These are phyloP conservation scores for Macrolepiota dolichaula DNA, from an alignment of 768 basidiomycete genomes.

Conservation along the genomic window DNA sequence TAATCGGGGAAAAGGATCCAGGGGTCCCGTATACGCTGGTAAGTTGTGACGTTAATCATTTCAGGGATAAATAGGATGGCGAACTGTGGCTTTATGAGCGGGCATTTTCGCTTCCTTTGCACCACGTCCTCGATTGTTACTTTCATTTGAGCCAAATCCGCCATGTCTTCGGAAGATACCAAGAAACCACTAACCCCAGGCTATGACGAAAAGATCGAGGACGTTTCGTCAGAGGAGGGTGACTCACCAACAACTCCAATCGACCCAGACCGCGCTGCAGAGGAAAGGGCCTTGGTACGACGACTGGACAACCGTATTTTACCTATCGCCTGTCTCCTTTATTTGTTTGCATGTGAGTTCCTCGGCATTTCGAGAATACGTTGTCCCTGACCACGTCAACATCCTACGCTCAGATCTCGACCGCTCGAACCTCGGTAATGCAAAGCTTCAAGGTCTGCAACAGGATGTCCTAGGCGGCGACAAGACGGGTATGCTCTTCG, in stretches of 20 bases:
- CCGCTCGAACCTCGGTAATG: conserved; percentile 78
- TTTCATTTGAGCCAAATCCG: neutral
- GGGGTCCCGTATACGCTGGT: conserved; percentile 23
- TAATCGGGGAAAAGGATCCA: conserved; percentile 17
- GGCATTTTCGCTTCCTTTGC: conserved; percentile 7
- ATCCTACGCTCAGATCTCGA: conserved; percentile 50
- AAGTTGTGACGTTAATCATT: conserved; percentile 21
- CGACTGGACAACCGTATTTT: conserved; percentile 68
- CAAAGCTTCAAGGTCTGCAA: conserved; percentile 68
- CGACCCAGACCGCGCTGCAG: conserved; percentile 19
- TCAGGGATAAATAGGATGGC: conserved; percentile 9
- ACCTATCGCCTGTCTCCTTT: conserved; percentile 70
- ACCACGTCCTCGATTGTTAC: neutral
- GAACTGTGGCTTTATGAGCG: neutral
- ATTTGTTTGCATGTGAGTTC: conserved; percentile 70
- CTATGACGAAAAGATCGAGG: conserved; percentile 30
- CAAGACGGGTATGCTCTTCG: conserved; percentile 64
- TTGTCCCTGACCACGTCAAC: neutral
- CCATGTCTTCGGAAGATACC: conserved; percentile 15
- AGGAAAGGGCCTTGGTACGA: conserved; percentile 47
- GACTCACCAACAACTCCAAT: neutral
- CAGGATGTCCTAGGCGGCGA: conserved; percentile 66
- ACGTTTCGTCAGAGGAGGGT: conserved; percentile 12
- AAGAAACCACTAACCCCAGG: conserved; percentile 15
- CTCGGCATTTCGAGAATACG: neutral